Percentiles rank a stretch among this genome's conserved stretches.
phyloP scores from a whole-genome alignment of 31 red algal genomes.

The Odonthalia washingtoniensis region DNA sequence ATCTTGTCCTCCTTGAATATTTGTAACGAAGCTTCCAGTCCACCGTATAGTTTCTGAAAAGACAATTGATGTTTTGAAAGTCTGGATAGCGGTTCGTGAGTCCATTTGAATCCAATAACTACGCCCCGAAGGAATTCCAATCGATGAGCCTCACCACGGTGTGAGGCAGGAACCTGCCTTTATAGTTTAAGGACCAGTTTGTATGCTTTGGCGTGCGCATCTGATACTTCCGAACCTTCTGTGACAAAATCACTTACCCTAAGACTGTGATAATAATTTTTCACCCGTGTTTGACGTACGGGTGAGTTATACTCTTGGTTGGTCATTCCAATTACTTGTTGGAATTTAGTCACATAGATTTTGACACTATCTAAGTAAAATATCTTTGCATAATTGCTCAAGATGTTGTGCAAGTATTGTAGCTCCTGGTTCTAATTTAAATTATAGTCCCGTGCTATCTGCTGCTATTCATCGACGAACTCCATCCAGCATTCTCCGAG shows the following conservation, averaged over 20 bases:
- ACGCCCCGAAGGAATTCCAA: not conserved
- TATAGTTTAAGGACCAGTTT: not conserved
- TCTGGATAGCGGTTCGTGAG: not conserved
- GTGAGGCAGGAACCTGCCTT: not conserved
- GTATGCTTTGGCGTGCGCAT: not conserved
- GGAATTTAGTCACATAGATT: not conserved
- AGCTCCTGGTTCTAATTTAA: not conserved
- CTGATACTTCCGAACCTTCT: not conserved
- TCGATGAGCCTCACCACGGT: not conserved
- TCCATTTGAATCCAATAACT: not conserved
- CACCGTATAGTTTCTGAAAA: not conserved
- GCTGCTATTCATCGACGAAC: too few species aligned
- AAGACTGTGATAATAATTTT: not conserved
- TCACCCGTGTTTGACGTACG: not conserved
- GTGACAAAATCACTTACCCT: not conserved
- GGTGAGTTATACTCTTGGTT: not conserved
- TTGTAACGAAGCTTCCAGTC: not conserved
- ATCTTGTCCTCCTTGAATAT: not conserved
- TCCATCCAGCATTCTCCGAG: too few species aligned
- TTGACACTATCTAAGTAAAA: not conserved
- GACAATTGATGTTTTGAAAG: not conserved
- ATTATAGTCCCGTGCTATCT: too few species aligned
- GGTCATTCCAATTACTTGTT: not conserved
- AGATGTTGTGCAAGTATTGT: not conserved
- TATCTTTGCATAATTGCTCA: not conserved